These are phyloP conservation scores for Alternaria dauci DNA, from an alignment of 2,329 filamentous ascomycete species.

Conservation along the genomic window DNA sequence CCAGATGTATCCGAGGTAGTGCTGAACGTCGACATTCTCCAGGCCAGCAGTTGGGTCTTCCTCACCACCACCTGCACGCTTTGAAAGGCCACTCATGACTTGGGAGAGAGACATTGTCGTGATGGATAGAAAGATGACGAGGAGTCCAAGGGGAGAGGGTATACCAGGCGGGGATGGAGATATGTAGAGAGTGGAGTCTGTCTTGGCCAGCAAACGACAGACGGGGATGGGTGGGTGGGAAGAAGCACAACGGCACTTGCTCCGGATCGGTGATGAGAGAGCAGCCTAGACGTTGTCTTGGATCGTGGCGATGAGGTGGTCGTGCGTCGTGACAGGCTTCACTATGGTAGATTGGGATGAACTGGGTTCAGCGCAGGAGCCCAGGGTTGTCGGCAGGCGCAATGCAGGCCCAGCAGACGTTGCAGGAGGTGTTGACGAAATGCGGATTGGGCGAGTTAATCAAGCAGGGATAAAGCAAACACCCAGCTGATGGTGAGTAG, in stretches of 20 bases:
- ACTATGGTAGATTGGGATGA: conserved; percentile 35
- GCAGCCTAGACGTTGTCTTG: conserved; percentile 12
- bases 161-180: conserved; percentile 28
- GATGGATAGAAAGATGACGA: conserved; percentile 3
- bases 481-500: conserved; percentile 38
- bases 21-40: conserved; percentile 47
- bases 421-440: conserved; percentile 31
- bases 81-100: conserved; percentile 24
- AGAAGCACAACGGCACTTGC: conserved; percentile 20
- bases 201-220: conserved; percentile 52
- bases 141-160: conserved; percentile 8
- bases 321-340: conserved; percentile 35
- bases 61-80: conserved; percentile 32
- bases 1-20: conserved; percentile 57
- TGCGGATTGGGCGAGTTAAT: conserved; percentile 41
- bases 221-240: conserved; percentile 32
- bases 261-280: conserved; percentile 16
- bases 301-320: conserved; percentile 25
- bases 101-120: conserved; percentile 38
- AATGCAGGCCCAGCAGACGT: conserved; percentile 30
- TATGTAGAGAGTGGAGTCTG: conserved; percentile 46
- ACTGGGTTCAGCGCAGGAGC: conserved; percentile 33
- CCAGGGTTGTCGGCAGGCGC: conserved; percentile 30
- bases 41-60: conserved; percentile 39
- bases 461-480: conserved; percentile 43